Base-by-base conservation (phyloP, 139 green algal genomes). In the Tetraselmis striata region DNA sequence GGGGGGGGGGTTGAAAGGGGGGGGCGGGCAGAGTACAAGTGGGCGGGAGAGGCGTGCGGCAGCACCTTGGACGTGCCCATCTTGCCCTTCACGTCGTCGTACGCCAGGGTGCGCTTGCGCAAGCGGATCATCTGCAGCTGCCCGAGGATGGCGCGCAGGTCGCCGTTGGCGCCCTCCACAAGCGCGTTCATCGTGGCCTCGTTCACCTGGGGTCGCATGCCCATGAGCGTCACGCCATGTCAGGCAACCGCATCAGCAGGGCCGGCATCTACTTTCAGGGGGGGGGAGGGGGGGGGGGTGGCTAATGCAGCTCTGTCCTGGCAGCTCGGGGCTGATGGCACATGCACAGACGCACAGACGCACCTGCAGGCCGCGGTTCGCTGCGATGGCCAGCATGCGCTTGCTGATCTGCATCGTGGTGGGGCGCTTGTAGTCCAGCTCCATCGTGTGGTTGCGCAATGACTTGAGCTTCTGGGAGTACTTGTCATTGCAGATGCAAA, bases 401-500 rank as follows among this genome's bases (percentile, higher is more conserved):
- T 95, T 96, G 76, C 77, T 75, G 58, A 97, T 92, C 92, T 96
- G 92, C 81, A 92, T 80, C 67, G 89, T 87, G 5, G 89, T 97
- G 31, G 96, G 45, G 45, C 45, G 96, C 85, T 91, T 93, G 77
- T 89, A 98, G 83, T 96, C 93, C 31, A 99, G 87, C 85, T 98
- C 94, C 59, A 98, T 79, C 86, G 87, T 95, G 86, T 98, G 87
- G 86, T 97, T 97, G 28, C 85, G 84, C 77, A 99, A 88, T 0
- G 85, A 91, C 77, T 91, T 92, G 28, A 99, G 89, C 90, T 98
- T 98, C 84, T 93, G 92, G 80, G 85, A 90, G 88, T 98, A 99
- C 87, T 97, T 97, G 88, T 99, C 97, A 83, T 99, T 99, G 92
- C 94, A 98, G 85, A 99, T 98, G 91, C 91, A 95, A 83, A 99